phyloP scores from a whole-genome alignment of 139 green algal genomes.

The Chlorokybus atmophyticus region DNA sequence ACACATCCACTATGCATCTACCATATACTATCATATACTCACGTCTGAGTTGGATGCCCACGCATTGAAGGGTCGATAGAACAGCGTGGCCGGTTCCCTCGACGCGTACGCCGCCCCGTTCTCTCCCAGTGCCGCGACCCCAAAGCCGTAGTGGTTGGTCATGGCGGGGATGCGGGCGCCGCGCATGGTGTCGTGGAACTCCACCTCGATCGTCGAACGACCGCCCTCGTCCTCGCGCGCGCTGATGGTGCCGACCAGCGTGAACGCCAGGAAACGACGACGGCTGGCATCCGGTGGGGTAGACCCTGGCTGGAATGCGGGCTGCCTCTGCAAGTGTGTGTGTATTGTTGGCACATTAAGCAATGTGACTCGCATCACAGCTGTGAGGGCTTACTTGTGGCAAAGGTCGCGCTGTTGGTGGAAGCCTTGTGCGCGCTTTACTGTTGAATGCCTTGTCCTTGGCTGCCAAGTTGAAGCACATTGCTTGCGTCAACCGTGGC shows the following conservation, averaged over 20 bases:
- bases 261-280: constrained; percentile 61
- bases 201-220: constrained; percentile 43
- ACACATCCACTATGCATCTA: constrained; percentile 1
- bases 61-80: constrained; percentile 61
- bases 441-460: no score
- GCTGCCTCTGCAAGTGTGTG: constrained; percentile 34
- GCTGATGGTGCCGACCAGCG: constrained; percentile 44
- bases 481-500: no score
- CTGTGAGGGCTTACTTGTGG: no score
- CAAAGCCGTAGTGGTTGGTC: constrained; percentile 71
- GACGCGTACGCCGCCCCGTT: constrained; percentile 50
- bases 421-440: no score
- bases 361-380: no score
- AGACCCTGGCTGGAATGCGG: constrained; percentile 50
- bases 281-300: constrained; percentile 8
- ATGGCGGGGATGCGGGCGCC: constrained; percentile 54
- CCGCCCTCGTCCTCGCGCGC: constrained; percentile 26
- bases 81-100: constrained; percentile 28
- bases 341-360: no score
- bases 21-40: constrained; percentile 4
- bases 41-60: constrained; percentile 52
- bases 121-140: constrained; percentile 44
- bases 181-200: constrained; percentile 64
- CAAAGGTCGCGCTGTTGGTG: no score
- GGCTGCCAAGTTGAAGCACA: no score